Evolutionary conservation across 768 basidiomycete genomes (phyloP).

Genomic region (Pseudohyphozyma bogoriensis): DNA sequence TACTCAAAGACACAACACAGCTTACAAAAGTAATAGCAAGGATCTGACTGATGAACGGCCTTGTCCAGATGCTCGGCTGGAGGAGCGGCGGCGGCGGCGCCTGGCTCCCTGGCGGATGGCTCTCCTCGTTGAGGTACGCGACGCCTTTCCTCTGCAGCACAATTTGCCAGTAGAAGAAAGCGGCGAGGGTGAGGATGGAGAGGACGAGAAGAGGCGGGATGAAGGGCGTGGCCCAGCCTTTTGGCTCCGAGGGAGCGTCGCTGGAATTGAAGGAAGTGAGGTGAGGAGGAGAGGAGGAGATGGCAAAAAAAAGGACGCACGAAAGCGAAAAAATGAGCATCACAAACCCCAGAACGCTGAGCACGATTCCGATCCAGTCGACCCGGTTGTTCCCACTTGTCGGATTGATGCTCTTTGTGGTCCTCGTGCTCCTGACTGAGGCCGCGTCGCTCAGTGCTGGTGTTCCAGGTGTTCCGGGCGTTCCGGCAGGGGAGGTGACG

Average conservation of each 20-base stretch:
- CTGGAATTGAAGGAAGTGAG: neutral
- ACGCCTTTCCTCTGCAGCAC: neutral
- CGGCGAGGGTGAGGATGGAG: neutral
- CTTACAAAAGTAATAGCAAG: neutral
- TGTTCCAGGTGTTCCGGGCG: too few relatives aligned
- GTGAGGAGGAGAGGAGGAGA: too few relatives aligned
- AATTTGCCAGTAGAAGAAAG: neutral
- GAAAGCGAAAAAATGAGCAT: neutral
- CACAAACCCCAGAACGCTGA: neutral
- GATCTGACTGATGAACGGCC: neutral
- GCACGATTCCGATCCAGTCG: neutral
- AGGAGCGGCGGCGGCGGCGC: neutral
- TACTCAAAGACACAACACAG: neutral
- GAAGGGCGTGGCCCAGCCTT: neutral
- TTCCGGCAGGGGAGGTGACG: too few relatives aligned
- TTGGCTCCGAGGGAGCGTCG: neutral
- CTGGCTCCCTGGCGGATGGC: neutral
- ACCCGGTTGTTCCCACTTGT: neutral
- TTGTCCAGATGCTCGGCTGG: neutral
- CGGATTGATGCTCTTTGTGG: neutral
- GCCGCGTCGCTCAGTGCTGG: too few relatives aligned
- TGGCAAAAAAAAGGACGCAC: neutral
- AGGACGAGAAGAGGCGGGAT: neutral
- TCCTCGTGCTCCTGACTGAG: too few relatives aligned
- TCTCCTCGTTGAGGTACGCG: neutral